phyloP scores from a whole-genome alignment of 371 early-diverging fungal genomes.

The Catenaria anguillulae region DNA sequence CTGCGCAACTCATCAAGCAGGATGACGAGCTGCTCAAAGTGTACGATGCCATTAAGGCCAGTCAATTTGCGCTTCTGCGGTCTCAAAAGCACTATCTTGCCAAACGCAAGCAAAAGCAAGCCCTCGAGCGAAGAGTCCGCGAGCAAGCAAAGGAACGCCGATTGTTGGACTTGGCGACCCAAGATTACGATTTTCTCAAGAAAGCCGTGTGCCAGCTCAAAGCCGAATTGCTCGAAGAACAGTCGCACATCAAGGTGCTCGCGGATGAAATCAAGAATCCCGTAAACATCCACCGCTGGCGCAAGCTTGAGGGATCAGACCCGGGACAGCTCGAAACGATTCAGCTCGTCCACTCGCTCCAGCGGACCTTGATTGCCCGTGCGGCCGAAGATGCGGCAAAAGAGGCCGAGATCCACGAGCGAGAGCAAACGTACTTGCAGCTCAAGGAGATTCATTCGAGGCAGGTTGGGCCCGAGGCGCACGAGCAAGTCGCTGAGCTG shows the following conservation, averaged over 20 bases:
- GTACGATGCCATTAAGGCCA: conserved; percentile 24
- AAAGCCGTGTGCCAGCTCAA: conserved; percentile 18
- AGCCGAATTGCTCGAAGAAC: conserved; percentile 17
- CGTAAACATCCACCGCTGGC: conserved; percentile 27
- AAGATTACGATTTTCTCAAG: conserved; percentile 17
- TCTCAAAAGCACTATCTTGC: conserved; percentile 12
- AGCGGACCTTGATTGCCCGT: conserved; percentile 19
- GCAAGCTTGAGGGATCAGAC: conserved; percentile 21
- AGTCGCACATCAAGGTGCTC: conserved; percentile 23
- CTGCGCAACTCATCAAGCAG: conserved; percentile 17
- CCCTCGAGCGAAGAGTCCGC: conserved; percentile 21
- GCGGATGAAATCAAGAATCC: conserved; percentile 25
- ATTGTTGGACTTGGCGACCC: conserved; percentile 19
- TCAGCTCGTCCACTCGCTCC: conserved; percentile 20
- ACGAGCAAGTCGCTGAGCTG: conserved; percentile 1
- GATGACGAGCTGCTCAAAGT: conserved; percentile 21
- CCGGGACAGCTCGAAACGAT: conserved; percentile 24
- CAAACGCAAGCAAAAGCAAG: conserved; percentile 17
- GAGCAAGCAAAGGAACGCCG: conserved; percentile 19
- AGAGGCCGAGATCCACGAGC: conserved; percentile 18
- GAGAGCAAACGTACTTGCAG: conserved; percentile 18
- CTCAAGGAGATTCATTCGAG: conserved; percentile 18
- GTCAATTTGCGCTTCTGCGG: conserved; percentile 15
- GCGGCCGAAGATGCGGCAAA: conserved; percentile 24
- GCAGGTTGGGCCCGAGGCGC: conserved; percentile 8